phyloP scores from a whole-genome alignment of 331 rosid genomes.

The Malus hybrid region DNA sequence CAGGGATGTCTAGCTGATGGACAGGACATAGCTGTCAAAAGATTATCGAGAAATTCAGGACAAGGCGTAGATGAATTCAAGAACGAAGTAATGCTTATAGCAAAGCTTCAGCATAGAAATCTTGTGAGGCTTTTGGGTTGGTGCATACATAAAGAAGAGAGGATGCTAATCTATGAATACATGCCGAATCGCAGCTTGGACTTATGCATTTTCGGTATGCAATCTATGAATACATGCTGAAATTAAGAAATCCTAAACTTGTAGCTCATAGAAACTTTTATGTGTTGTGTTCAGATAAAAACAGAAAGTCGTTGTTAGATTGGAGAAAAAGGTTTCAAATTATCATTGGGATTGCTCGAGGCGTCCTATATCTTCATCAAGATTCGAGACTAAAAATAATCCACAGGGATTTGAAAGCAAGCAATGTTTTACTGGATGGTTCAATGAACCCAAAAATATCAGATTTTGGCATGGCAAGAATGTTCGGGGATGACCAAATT shows the following conservation, averaged over 20 bases:
- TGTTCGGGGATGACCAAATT: slow-evolving; percentile 28
- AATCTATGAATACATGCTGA: too few species aligned
- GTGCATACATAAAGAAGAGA: slow-evolving; percentile 26
- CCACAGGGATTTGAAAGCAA: slow-evolving; percentile 4
- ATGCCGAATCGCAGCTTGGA: slow-evolving; percentile 11
- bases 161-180: slow-evolving; percentile 16
- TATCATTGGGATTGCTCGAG: not conserved
- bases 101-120: slow-evolving; percentile 28
- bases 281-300: slow-evolving; percentile 7
- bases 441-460: slow-evolving; percentile 30
- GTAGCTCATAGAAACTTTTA: not conserved
- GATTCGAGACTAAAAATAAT: too few species aligned
- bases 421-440: slow-evolving; percentile 27
- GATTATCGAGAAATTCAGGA: slow-evolving; percentile 21
- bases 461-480: slow-evolving; percentile 36
- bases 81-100: slow-evolving; percentile 10
- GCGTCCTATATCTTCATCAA: slow-evolving; percentile 1
- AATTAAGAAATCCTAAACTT: not conserved
- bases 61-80: slow-evolving; percentile 15
- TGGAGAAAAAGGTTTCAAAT: too few species aligned
- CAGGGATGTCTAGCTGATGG: slow-evolving; percentile 26
- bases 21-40: slow-evolving; percentile 26
- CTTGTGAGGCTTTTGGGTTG: slow-evolving; percentile 28
- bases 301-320: not conserved
- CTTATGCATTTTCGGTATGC: slow-evolving; percentile 18